phyloP scores from a whole-genome alignment of 768 basidiomycete genomes.

The Lentinula lateritia region DNA sequence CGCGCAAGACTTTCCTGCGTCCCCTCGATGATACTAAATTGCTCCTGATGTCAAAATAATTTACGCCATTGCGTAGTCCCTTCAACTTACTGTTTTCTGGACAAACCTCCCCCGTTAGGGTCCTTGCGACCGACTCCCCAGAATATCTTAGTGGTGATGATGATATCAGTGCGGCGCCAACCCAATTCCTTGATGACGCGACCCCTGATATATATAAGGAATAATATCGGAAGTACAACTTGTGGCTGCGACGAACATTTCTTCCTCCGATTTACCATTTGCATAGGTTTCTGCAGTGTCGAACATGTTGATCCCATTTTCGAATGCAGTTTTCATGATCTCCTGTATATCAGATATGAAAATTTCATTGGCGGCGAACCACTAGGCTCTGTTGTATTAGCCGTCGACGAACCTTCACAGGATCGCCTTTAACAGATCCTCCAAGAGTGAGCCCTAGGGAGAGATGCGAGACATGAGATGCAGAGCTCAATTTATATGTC shows the following conservation, averaged over 20 bases:
- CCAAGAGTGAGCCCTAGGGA: slow-evolving; percentile 51
- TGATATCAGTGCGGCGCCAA: slow-evolving; percentile 57
- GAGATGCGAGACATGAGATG: background rate
- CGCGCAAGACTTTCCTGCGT: slow-evolving; percentile 60
- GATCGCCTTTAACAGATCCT: slow-evolving; percentile 59
- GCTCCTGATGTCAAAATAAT: background rate
- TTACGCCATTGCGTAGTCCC: background rate
- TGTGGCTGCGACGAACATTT: slow-evolving; percentile 45
- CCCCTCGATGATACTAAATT: slow-evolving; percentile 66
- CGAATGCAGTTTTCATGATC: slow-evolving; percentile 72
- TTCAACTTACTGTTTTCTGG: slow-evolving; percentile 50
- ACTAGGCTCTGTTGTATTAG: background rate
- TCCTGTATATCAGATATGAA: slow-evolving; percentile 35
- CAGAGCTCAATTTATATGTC: background rate
- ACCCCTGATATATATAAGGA: slow-evolving; percentile 33
- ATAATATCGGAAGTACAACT: background rate
- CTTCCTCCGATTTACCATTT: slow-evolving; percentile 61
- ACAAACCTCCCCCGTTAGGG: slow-evolving; percentile 52
- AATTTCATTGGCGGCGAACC: too few relatives aligned
- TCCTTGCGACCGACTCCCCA: slow-evolving; percentile 57
- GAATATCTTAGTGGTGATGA: slow-evolving; percentile 80
- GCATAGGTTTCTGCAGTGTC: slow-evolving; percentile 67
- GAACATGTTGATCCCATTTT: slow-evolving; percentile 73
- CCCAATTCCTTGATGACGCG: slow-evolving; percentile 72
- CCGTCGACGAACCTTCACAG: slow-evolving; percentile 49